Percentiles rank a stretch among this genome's conserved stretches.
Conservation (phyloP, 192 early-diverging fungal species). For the Geranomyces variabilis region DNA sequence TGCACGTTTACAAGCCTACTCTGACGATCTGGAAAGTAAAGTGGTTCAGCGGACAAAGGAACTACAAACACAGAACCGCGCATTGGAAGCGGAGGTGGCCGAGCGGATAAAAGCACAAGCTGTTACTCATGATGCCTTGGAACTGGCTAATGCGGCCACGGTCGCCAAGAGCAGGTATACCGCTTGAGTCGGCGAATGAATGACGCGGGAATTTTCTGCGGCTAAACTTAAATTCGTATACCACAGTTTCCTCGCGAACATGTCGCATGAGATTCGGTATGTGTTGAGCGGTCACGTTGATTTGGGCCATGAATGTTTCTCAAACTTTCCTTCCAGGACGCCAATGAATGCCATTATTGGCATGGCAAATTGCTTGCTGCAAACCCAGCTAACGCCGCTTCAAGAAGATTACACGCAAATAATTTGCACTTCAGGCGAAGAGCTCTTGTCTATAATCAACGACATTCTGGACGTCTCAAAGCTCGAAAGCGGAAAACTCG, state of each 20-base stretch:
- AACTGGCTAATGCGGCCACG: constrained; percentile 27
- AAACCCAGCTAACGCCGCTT: constrained; percentile 1
- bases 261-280: constrained; percentile 16
- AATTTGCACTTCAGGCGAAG: constrained; percentile 11
- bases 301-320: not conserved
- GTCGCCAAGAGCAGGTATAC: constrained; percentile 6
- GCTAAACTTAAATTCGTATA: too few species aligned
- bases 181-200: too few species aligned
- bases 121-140: constrained; percentile 12
- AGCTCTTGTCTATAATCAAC: constrained; percentile 23
- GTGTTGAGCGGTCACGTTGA: not conserved
- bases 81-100: constrained; percentile 12
- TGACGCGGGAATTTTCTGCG: too few species aligned
- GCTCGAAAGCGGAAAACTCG: constrained; percentile 25
- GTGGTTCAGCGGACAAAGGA: constrained; percentile 22
- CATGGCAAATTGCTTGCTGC: constrained; percentile 19
- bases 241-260: constrained; percentile 16
- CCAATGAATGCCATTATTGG: constrained; percentile 77
- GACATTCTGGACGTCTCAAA: constrained; percentile 27
- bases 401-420: constrained; percentile 20
- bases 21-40: not conserved
- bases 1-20: constrained; percentile 12
- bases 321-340: constrained; percentile 8
- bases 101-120: constrained; percentile 20
- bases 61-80: constrained; percentile 11